A percentile compares a stretch with the other conserved stretches of the same genome.
phyloP scores from a whole-genome alignment of 257 asterid genomes.

The Fraxinus quadrangulata region DNA sequence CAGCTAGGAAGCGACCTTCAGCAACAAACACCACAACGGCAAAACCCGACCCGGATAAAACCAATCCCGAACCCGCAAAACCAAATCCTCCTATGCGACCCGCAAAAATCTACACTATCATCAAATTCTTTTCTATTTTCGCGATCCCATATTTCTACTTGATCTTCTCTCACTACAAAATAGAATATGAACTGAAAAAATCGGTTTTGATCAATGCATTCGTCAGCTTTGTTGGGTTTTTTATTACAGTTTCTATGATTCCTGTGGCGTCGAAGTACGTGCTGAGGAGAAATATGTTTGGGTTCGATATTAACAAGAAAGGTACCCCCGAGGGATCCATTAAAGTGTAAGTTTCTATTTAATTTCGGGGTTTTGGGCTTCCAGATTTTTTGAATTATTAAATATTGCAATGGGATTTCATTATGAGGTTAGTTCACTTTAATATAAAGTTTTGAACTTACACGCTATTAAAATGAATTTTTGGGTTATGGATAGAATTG shows the following conservation, averaged over 20 bases:
- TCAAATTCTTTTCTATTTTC: slow-evolving; percentile 46
- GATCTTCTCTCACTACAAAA: slow-evolving; percentile 55
- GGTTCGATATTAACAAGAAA: slow-evolving; percentile 85
- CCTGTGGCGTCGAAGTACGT: slow-evolving; percentile 86
- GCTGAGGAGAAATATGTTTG: slow-evolving; percentile 72
- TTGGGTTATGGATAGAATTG: not conserved
- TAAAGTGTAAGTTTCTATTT: slow-evolving; percentile 66
- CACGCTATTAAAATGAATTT: not conserved
- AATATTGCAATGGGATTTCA: not conserved
- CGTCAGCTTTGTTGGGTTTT: slow-evolving; percentile 64
- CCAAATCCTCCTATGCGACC: slow-evolving; percentile 61
- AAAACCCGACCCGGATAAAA: slow-evolving; percentile 32
- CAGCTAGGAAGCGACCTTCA: slow-evolving; percentile 59
- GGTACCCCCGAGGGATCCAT: slow-evolving; percentile 92
- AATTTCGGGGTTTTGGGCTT: not conserved
- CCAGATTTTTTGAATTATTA: not conserved
- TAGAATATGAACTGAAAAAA: slow-evolving; percentile 59
- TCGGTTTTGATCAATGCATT: slow-evolving; percentile 64
- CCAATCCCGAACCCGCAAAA: slow-evolving; percentile 30
- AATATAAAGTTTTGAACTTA: not conserved
- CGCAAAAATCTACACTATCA: slow-evolving; percentile 50
- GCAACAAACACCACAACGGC: slow-evolving; percentile 24
- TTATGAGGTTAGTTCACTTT: not conserved
- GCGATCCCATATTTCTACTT: slow-evolving; percentile 65
- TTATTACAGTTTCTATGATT: slow-evolving; percentile 57